Evolutionary conservation across 1,284 basidiomycete genomes (phyloP).

Genomic region (Sanghuangporus weigelae): DNA sequence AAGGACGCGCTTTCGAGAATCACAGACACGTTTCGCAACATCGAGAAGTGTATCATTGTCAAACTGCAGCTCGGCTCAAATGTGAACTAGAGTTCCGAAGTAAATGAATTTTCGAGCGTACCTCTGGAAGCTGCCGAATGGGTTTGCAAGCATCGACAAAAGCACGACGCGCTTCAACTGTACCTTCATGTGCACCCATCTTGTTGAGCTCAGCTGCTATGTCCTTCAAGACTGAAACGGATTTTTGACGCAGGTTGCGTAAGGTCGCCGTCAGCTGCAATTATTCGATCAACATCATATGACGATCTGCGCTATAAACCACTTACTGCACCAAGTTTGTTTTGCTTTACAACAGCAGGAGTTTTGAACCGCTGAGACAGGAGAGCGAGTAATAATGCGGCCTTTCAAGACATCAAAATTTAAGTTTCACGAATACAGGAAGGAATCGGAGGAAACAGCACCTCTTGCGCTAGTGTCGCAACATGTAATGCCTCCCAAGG

Average conservation of each 20-base stretch:
- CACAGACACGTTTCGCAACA: constrained; percentile 58
- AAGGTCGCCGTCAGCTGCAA: constrained; percentile 58
- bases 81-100: not conserved
- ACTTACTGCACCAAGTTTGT: constrained; percentile 62
- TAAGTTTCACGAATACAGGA: not conserved
- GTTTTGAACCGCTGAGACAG: constrained; percentile 69
- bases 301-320: not conserved
- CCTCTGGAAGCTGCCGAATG: constrained; percentile 36
- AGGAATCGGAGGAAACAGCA: constrained; percentile 22
- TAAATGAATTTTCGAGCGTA: constrained; percentile 24
- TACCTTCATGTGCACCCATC: constrained; percentile 44
- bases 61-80: constrained; percentile 36
- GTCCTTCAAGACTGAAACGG: constrained; percentile 45
- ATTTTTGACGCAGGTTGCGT: constrained; percentile 54
- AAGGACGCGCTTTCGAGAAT: constrained; percentile 63
- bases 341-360: constrained; percentile 57
- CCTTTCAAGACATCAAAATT: constrained; percentile 35
- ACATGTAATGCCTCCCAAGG: constrained; percentile 58
- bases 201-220: constrained; percentile 49
- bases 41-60: constrained; percentile 59
- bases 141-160: constrained; percentile 48
- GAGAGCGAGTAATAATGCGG: constrained; percentile 57
- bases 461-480: constrained; percentile 71
- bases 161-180: constrained; percentile 44
- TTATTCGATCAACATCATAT: not conserved